A percentile compares a stretch with the other conserved stretches of the same genome.
Conservation (phyloP, 176 grass and related monocot genomes). For the Chrysopogon serrulatus region DNA sequence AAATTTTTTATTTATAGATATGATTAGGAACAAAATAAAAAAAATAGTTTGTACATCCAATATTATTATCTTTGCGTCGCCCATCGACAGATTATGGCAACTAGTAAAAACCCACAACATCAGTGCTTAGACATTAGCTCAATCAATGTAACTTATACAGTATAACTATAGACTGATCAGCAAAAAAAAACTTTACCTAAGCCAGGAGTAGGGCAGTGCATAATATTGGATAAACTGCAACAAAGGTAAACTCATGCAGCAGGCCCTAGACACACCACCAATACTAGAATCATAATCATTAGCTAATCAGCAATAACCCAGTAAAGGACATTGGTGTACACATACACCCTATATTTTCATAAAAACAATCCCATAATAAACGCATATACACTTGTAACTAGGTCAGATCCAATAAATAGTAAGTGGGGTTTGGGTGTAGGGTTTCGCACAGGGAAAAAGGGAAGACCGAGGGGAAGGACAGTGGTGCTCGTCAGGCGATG, state of each 20-base stretch:
- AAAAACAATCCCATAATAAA: background rate
- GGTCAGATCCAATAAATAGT: background rate
- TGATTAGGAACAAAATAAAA: too few relatives aligned
- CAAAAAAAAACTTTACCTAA: background rate
- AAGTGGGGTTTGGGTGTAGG: too few relatives aligned
- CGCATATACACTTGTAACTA: background rate
- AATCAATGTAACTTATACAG: conserved; percentile 22
- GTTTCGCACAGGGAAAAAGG: too few relatives aligned
- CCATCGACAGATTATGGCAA: background rate
- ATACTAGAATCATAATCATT: background rate
- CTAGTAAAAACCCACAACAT: background rate
- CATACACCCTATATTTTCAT: background rate
- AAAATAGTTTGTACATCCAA: too few relatives aligned
- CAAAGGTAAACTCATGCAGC: background rate
- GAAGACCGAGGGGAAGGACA: too few relatives aligned
- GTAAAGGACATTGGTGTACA: background rate
- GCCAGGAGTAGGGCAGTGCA: background rate
- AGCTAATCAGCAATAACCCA: background rate
- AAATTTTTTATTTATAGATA: too few relatives aligned
- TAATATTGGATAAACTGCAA: background rate
- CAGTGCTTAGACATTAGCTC: background rate
- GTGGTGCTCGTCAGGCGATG: too few relatives aligned
- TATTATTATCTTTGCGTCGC: too few relatives aligned
- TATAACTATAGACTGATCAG: background rate
- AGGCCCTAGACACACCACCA: background rate